phyloP scores from a whole-genome alignment of 2,329 filamentous ascomycete species.

The Plectosphaerella plurivora region DNA sequence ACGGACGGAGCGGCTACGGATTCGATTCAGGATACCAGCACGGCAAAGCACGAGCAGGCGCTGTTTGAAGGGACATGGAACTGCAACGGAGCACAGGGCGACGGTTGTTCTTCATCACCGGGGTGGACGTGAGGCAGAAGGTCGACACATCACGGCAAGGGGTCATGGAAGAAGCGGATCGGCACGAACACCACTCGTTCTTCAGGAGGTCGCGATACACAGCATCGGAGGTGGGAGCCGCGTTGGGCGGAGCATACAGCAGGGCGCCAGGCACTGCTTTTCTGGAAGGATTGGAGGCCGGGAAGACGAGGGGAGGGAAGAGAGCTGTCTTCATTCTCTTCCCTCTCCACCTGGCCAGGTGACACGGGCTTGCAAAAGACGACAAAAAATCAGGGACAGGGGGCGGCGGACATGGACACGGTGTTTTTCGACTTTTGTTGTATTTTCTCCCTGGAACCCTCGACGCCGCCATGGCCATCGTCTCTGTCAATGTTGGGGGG shows the following conservation, averaged over 20 bases:
- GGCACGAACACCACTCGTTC: neutral
- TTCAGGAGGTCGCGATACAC: neutral
- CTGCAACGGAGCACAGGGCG: neutral
- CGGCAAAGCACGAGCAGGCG: neutral
- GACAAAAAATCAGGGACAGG: slow-evolving; percentile 4
- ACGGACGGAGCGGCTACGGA: neutral
- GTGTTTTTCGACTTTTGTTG: neutral
- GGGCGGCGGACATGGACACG: slow-evolving; percentile 3
- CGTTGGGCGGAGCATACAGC: neutral
- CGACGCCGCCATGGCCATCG: slow-evolving; percentile 8
- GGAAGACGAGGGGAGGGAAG: neutral
- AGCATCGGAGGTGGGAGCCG: neutral
- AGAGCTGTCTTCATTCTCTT: neutral
- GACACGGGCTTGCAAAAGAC: neutral
- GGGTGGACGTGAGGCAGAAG: no score
- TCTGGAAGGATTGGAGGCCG: neutral
- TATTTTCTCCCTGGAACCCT: slow-evolving; percentile 3
- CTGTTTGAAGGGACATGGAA: neutral
- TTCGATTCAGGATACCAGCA: slow-evolving; percentile 3
- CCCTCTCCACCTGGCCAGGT: neutral
- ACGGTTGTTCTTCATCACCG: neutral
- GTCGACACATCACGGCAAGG: neutral
- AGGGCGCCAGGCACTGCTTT: slow-evolving; percentile 1
- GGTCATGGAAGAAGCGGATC: neutral
- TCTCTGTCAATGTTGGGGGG: no score